Evolutionary conservation across 2,329 filamentous ascomycete species (phyloP).

Genomic region (Stemphylium lycopersici): DNA sequence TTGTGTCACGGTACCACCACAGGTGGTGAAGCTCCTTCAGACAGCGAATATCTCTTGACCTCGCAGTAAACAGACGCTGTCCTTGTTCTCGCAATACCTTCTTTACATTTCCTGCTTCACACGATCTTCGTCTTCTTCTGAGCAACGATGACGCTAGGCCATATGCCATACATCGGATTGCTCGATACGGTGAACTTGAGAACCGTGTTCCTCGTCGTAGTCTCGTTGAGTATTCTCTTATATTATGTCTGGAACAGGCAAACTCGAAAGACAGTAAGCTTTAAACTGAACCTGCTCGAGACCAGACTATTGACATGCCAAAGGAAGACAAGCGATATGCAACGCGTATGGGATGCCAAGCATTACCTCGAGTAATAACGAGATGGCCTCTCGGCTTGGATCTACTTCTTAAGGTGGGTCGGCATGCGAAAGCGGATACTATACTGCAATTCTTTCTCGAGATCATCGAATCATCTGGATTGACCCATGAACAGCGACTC

Average conservation of each 20-base stretch:
- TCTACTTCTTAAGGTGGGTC: neutral
- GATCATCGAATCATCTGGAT: neutral
- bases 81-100: neutral
- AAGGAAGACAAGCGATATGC: neutral
- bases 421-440: neutral
- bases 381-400: neutral
- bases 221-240: neutral
- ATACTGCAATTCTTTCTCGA: neutral
- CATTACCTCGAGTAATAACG: neutral
- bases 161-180: neutral
- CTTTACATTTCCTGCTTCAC: neutral
- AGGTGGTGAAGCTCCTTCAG: neutral
- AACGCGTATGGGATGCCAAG: neutral
- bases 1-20: neutral
- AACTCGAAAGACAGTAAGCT: neutral
- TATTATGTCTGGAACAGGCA: neutral
- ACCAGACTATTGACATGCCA: neutral
- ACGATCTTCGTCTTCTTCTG: too few species aligned
- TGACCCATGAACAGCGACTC: neutral
- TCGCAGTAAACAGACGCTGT: neutral
- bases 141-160: neutral
- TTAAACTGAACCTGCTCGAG: neutral
- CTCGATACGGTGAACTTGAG: neutral
- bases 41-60: neutral
- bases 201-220: neutral